A percentile compares a stretch with the other conserved stretches of the same genome.
phyloP scores from a whole-genome alignment of 1,284 basidiomycete species.

The Earliella scabrosa region DNA sequence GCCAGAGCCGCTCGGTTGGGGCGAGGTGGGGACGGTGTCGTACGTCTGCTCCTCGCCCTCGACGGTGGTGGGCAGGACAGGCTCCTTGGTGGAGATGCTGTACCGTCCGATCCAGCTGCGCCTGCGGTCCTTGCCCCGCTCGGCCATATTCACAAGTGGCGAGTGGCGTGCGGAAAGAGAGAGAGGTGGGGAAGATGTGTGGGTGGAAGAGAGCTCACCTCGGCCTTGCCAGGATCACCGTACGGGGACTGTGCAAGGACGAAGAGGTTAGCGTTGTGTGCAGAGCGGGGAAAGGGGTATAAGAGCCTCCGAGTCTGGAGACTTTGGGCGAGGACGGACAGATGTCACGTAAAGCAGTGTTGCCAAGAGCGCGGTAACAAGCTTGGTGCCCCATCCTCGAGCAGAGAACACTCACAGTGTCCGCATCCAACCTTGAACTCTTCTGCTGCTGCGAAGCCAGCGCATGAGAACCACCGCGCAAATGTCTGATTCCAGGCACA shows the following conservation, averaged over 20 bases:
- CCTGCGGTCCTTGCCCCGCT: slow-evolving; percentile 30
- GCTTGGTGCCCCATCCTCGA: neutral
- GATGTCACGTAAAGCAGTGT: slow-evolving; percentile 19
- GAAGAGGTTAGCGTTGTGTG: slow-evolving; percentile 10
- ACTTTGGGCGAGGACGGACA: neutral
- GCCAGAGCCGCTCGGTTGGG: slow-evolving; percentile 20
- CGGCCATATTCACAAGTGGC: slow-evolving; percentile 28
- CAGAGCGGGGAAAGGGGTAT: neutral
- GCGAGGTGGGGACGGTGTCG: slow-evolving; percentile 18
- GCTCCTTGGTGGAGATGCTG: slow-evolving; percentile 26
- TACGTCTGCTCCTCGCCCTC: slow-evolving; percentile 40
- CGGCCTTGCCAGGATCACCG: slow-evolving; percentile 30
- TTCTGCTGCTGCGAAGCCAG: slow-evolving; percentile 8
- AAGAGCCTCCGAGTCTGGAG: too few species aligned
- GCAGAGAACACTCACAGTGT: slow-evolving; percentile 7
- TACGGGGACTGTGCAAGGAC: slow-evolving; percentile 32
- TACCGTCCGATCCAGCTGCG: slow-evolving; percentile 38
- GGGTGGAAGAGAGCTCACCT: slow-evolving; percentile 32
- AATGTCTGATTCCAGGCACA: neutral
- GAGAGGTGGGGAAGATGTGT: neutral
- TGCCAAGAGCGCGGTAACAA: slow-evolving; percentile 19
- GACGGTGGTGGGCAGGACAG: slow-evolving; percentile 34
- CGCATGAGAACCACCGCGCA: neutral
- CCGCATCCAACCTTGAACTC: slow-evolving; percentile 14
- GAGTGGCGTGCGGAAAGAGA: slow-evolving; percentile 10